Percentiles rank a stretch among this genome's conserved stretches.
Conservation (phyloP, 768 basidiomycete species). For the Trametes maxima region DNA sequence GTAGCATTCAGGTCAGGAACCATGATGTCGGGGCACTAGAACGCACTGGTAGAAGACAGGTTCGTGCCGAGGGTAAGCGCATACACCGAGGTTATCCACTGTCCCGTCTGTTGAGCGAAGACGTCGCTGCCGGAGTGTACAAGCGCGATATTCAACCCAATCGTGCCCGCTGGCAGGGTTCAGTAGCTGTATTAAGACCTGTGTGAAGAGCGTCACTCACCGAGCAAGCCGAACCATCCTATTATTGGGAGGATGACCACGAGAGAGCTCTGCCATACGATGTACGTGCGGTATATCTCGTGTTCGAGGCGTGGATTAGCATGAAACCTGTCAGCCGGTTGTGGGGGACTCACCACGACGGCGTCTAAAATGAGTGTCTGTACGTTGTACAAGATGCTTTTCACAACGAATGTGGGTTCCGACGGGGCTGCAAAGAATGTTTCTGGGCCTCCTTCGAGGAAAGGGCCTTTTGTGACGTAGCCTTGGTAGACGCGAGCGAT, state of each 20-base stretch:
- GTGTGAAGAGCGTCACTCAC: constrained; percentile 9
- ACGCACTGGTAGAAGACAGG: constrained; percentile 35
- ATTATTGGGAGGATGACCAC: constrained; percentile 34
- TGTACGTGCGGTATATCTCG: constrained; percentile 29
- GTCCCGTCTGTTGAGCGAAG: constrained; percentile 30
- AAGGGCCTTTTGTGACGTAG: constrained; percentile 12
- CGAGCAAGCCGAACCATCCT: constrained; percentile 32
- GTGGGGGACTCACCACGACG: constrained; percentile 23
- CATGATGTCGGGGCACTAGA: neutral
- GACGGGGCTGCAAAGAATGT: constrained; percentile 8
- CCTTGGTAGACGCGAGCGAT: constrained; percentile 11
- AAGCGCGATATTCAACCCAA: constrained; percentile 24
- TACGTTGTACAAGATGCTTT: constrained; percentile 4
- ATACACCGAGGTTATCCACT: constrained; percentile 41
- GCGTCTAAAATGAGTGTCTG: constrained; percentile 24
- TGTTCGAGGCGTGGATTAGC: neutral
- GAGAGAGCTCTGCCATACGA: constrained; percentile 35
- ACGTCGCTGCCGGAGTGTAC: constrained; percentile 28
- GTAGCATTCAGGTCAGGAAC: neutral
- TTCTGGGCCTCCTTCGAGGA: constrained; percentile 8
- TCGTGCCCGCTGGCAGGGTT: constrained; percentile 21
- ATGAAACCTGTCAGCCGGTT: neutral
- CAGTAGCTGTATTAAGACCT: constrained; percentile 8
- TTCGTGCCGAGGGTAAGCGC: constrained; percentile 37
- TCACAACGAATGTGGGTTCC: constrained; percentile 9